Percentiles rank a stretch among this genome's conserved stretches.
Conservation (phyloP, 1,139 yeast genomes). For the Magnusiomyces fungicola region DNA sequence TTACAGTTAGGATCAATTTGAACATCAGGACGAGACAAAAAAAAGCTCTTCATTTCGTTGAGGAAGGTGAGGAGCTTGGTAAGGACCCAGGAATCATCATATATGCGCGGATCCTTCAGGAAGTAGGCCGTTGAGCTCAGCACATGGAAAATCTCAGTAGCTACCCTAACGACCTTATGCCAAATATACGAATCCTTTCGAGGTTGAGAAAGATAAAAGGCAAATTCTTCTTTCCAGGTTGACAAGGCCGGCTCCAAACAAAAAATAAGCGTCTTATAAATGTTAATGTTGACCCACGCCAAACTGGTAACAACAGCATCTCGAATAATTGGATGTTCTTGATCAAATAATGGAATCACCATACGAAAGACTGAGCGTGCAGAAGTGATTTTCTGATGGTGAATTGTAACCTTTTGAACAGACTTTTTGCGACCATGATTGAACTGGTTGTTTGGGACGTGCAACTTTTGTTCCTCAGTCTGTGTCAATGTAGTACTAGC, state of each 20-base stretch:
- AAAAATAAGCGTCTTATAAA: conserved; percentile 75
- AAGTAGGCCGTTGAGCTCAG: conserved; percentile 65
- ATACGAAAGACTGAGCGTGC: conserved; percentile 84
- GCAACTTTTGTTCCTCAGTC: conserved; percentile 74
- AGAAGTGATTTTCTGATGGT: conserved; percentile 87
- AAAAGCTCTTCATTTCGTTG: conserved; percentile 54
- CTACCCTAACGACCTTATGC: conserved; percentile 43
- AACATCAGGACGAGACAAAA: conserved; percentile 46
- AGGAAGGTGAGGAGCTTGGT: conserved; percentile 57
- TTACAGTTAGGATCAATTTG: conserved; percentile 71
- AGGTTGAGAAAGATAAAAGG: conserved; percentile 9
- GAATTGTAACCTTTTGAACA: conserved; percentile 59
- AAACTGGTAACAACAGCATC: conserved; percentile 85
- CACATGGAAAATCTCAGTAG: conserved; percentile 75
- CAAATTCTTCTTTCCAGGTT: conserved; percentile 29
- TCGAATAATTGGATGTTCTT: conserved; percentile 62
- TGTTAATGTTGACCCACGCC: conserved; percentile 84
- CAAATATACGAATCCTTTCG: conserved; percentile 18
- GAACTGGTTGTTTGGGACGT: conserved; percentile 41
- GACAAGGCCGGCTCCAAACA: conserved; percentile 59
- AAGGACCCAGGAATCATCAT: conserved; percentile 63
- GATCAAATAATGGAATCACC: conserved; percentile 73
- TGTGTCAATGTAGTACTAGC: conserved; percentile 90
- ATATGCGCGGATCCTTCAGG: conserved; percentile 44
- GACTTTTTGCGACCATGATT: conserved; percentile 63